Base-by-base conservation (phyloP, 345 rosid species). In the Boechera stricta region DNA sequence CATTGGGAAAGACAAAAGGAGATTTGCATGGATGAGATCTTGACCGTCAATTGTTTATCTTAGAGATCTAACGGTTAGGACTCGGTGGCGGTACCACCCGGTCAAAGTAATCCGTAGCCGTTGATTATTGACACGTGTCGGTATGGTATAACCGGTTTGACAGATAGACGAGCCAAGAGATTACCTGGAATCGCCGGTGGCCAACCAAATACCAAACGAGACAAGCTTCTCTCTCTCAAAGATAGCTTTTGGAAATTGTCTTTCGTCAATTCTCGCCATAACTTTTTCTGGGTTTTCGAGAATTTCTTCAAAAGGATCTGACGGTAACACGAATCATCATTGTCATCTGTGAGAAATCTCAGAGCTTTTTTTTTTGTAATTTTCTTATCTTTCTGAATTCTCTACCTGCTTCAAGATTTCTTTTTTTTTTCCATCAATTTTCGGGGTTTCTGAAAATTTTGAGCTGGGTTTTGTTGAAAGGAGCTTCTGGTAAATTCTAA, bases 141-240 rank as follows among this genome's bases (percentile, higher is more conserved):
- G 60, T 68, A 9, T 12, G 4, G 24, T 6, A 60, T 58, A 26
- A 52, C 61, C 62, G 42, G 11, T 49, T 7, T 60, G 83, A 78
- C 88, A 86, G 85, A 88, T 71, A 71, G 84, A 76, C 76, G 79
- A 74, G 67, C 75, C 45, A 73, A 10, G 72, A 68, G 76, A 69
- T 88, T 82, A 86, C 90, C 90, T 90, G 93, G 85, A 85, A 83
- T 76, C 85, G 87, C 91, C 93, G 86, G 92, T 85, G 78, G 58
- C 90, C 93, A 88, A 83, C 86, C 83, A 67, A 60, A 83, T 54
- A 75, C 80, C 84, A 76, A 82, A 77, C 82, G 70, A 75, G 82
- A 77, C 76, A 48, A 62, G 12, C 65, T 62, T 49, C 36, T 75
- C 61, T 65, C 71, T 76, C 52, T 80, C 80, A 60, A 29, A 55